These are phyloP conservation scores for Pseudopithomyces maydicus DNA, from an alignment of 2,329 filamentous ascomycete species.

Conservation along the genomic window DNA sequence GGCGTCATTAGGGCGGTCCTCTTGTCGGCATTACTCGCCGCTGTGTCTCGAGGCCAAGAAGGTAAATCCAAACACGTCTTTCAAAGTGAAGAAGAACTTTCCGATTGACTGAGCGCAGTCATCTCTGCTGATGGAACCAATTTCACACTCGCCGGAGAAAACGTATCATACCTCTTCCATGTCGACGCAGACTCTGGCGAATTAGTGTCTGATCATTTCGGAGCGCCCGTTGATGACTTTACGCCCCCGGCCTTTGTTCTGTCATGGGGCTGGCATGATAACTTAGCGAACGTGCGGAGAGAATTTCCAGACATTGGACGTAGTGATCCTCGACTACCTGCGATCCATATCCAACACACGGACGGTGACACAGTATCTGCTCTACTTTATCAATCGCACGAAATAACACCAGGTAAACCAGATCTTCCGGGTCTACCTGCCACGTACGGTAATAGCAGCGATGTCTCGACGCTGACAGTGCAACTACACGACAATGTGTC, in stretches of 20 bases:
- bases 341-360: conserved; percentile 64
- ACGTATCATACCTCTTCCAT: conserved; percentile 67
- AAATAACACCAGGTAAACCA: conserved; percentile 63
- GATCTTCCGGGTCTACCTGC: conserved; percentile 61
- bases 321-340: conserved; percentile 67
- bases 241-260: conserved; percentile 49
- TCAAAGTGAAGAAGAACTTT: not conserved
- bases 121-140: conserved; percentile 60
- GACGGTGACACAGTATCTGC: conserved; percentile 64
- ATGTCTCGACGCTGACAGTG: conserved; percentile 65
- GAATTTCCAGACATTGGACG: conserved; percentile 69
- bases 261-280: conserved; percentile 59
- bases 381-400: conserved; percentile 63
- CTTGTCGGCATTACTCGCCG: conserved; percentile 19
- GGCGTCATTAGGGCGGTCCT: not conserved
- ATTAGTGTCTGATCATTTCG: conserved; percentile 66
- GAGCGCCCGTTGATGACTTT: conserved; percentile 60
- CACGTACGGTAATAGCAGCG: conserved; percentile 61
- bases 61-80: conserved; percentile 12
- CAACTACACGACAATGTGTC: conserved; percentile 65
- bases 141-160: conserved; percentile 62
- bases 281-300: conserved; percentile 58
- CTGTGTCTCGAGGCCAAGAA: conserved; percentile 20
- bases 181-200: conserved; percentile 62
- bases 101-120: conserved; percentile 42